phyloP scores from a whole-genome alignment of 2,329 filamentous ascomycete genomes.

The Claviceps monticola region DNA sequence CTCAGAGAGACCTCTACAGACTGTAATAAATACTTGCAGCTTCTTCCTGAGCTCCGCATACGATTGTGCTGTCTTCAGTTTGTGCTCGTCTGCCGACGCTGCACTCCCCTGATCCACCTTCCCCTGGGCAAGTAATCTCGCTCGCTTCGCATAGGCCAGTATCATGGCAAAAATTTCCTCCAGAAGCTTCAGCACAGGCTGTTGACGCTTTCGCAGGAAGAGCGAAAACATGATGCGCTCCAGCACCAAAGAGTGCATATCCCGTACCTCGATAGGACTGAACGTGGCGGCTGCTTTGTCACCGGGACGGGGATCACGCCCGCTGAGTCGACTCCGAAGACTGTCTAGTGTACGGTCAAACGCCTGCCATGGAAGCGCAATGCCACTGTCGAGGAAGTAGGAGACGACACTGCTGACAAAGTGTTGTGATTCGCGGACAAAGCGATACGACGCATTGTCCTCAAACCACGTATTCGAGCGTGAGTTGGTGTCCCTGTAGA shows the following conservation, averaged over 20 bases:
- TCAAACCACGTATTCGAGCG: constrained; percentile 20
- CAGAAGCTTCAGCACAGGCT: constrained; percentile 56
- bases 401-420: constrained; percentile 60
- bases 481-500: constrained; percentile 43
- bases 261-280: constrained; percentile 53
- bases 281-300: constrained; percentile 10
- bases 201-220: constrained; percentile 61
- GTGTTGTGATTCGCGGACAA: constrained; percentile 65
- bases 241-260: constrained; percentile 58
- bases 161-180: constrained; percentile 64
- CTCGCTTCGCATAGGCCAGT: constrained; percentile 52
- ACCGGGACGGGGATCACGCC: constrained; percentile 24
- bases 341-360: constrained; percentile 54
- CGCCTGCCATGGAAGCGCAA: constrained; percentile 56
- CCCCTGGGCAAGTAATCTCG: constrained; percentile 25
- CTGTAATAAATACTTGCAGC: constrained; percentile 58
- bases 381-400: constrained; percentile 70
- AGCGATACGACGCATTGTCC: constrained; percentile 35
- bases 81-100: not conserved
- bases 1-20: constrained; percentile 53
- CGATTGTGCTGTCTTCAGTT: constrained; percentile 26
- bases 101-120: constrained; percentile 8
- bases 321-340: constrained; percentile 44
- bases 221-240: constrained; percentile 63
- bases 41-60: constrained; percentile 58